phyloP scores from a whole-genome alignment of 768 basidiomycete genomes.

The Naganishia kalamii region DNA sequence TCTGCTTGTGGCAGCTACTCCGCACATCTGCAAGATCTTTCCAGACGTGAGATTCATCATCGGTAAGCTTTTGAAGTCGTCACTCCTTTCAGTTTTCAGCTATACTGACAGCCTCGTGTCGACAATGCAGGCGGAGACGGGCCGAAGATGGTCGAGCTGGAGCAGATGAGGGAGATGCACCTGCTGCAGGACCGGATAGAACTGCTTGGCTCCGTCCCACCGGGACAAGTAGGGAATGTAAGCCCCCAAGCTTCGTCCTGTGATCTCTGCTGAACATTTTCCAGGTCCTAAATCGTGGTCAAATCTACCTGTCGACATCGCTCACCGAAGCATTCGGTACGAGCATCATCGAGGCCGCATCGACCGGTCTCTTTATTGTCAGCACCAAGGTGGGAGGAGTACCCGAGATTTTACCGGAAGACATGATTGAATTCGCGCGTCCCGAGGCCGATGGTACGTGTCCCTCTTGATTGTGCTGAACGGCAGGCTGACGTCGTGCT shows the following conservation, averaged over 20 bases:
- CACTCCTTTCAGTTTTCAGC: neutral
- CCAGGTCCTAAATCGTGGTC: slow-evolving; percentile 75
- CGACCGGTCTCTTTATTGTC: slow-evolving; percentile 87
- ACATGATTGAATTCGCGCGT: slow-evolving; percentile 91
- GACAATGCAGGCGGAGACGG: slow-evolving; percentile 71
- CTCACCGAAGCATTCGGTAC: slow-evolving; percentile 96
- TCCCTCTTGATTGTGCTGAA: slow-evolving; percentile 1
- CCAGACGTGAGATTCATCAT: slow-evolving; percentile 83
- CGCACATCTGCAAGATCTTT: slow-evolving; percentile 75
- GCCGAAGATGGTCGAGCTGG: slow-evolving; percentile 85
- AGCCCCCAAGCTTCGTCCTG: slow-evolving; percentile 35
- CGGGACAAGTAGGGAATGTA: slow-evolving; percentile 59
- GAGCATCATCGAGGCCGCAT: slow-evolving; percentile 94
- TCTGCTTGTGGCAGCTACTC: slow-evolving; percentile 83
- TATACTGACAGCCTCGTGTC: neutral
- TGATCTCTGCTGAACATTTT: neutral
- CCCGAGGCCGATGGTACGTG: slow-evolving; percentile 83
- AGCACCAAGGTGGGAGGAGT: slow-evolving; percentile 91
- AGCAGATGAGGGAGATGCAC: slow-evolving; percentile 91
- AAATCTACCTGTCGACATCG: slow-evolving; percentile 91
- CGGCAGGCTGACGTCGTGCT: neutral
- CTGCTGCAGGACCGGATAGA: slow-evolving; percentile 85
- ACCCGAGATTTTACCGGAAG: slow-evolving; percentile 84
- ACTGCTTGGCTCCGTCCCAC: slow-evolving; percentile 72
- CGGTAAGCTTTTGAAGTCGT: slow-evolving; percentile 51